Evolutionary conservation across 257 asterid species (phyloP).

Genomic region (Orobanche coerulescens): DNA sequence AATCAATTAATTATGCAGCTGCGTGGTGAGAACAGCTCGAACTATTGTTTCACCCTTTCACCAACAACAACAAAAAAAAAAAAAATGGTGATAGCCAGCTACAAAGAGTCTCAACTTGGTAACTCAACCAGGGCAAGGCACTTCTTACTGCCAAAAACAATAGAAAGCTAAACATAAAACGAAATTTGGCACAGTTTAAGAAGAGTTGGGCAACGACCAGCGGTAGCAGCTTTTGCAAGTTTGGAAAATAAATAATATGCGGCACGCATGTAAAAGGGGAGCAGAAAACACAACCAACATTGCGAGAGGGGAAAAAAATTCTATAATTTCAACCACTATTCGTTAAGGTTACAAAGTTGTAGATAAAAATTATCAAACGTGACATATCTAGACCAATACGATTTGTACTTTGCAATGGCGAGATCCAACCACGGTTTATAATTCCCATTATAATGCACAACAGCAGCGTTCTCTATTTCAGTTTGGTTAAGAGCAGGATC

Average conservation of each 20-base stretch:
- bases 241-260: no score
- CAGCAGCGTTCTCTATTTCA: constrained; percentile 77
- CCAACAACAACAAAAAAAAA: no score
- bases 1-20: no score
- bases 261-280: no score
- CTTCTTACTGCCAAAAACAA: no score
- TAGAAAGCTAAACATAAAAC: no score
- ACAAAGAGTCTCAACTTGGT: neutral
- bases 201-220: no score
- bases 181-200: no score
- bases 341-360: constrained; percentile 46
- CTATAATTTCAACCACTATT: constrained; percentile 21
- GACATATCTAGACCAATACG: constrained; percentile 77
- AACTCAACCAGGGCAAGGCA: neutral
- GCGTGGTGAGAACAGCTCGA: no score
- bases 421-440: constrained; percentile 99
- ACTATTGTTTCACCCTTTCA: no score
- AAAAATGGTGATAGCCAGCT: no score
- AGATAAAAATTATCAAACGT: constrained; percentile 57
- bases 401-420: constrained; percentile 75
- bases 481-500: constrained; percentile 90
- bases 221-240: no score
- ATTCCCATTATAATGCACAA: constrained; percentile 88
- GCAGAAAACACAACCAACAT: neutral
- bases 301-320: neutral